Conservation (phyloP, 352 stramenopile genomes). For the Phytophthora sansomeana region DNA sequence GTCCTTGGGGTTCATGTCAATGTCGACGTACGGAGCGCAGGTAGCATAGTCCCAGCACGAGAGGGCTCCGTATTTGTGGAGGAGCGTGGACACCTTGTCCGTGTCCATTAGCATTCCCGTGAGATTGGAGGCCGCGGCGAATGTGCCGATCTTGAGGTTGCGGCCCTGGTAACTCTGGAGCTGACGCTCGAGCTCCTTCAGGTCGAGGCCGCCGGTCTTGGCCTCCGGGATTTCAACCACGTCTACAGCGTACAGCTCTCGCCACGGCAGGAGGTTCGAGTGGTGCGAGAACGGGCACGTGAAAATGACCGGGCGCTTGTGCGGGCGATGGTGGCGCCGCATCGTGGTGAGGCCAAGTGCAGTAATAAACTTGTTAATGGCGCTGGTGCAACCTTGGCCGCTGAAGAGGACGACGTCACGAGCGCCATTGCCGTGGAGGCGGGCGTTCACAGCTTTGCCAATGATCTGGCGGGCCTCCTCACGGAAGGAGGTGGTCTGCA, state of each 20-base stretch:
- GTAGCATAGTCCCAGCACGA: slow-evolving; percentile 97
- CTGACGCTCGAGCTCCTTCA: slow-evolving; percentile 57
- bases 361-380: slow-evolving; percentile 86
- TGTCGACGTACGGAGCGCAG: slow-evolving; percentile 91
- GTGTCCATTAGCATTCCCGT: slow-evolving; percentile 94
- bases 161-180: slow-evolving; percentile 59
- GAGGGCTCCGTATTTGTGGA: slow-evolving; percentile 94
- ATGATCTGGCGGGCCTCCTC: slow-evolving; percentile 96
- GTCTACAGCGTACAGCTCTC: slow-evolving; percentile 87
- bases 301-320: slow-evolving; percentile 86
- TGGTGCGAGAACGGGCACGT: slow-evolving; percentile 98
- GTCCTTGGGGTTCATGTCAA: slow-evolving; percentile 96
- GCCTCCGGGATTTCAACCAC: slow-evolving; percentile 81
- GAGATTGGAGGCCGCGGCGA: slow-evolving; percentile 95
- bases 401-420: slow-evolving; percentile 96
- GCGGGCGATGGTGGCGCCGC: slow-evolving; percentile 37
- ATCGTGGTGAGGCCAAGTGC: slow-evolving; percentile 66
- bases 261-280: slow-evolving; percentile 97
- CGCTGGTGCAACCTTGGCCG: slow-evolving; percentile 87
- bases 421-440: slow-evolving; percentile 81
- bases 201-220: slow-evolving; percentile 61
- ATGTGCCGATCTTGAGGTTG: slow-evolving; percentile 87
- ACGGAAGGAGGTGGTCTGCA: slow-evolving; percentile 95
- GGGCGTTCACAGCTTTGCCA: slow-evolving; percentile 88
- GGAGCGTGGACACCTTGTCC: slow-evolving; percentile 83